Base-by-base conservation (phyloP, 106 monocot genomes). In the Apostasia ramifera region DNA sequence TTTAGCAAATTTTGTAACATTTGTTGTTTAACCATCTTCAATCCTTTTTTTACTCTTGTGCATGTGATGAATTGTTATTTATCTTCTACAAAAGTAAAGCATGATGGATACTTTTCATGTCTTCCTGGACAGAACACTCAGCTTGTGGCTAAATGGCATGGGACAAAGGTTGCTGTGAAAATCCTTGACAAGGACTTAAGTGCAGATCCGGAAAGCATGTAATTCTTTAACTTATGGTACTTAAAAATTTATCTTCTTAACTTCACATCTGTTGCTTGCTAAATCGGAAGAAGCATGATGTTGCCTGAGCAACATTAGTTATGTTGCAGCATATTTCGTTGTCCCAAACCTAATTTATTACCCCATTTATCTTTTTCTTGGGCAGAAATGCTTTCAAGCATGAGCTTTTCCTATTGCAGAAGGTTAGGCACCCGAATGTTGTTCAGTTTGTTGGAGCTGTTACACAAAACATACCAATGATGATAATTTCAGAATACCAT, bases 401-500 rank as follows among this genome's bases (percentile, higher is more conserved):
- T 72, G 92, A 95, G 69, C 74, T 95, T 66, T 86, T 80, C 55
- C 48, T 95, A 57, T 61, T 95, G 72, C 82, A 89, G 76, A 95
- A 86, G 80, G 89, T 81, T 49, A 83, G 95, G 2, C 95, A 95
- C 81, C 95, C 95, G 66, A 95, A 95, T 77, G 83, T 95, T 66
- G 80, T 92, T 57, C 91, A 86, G 62, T 95, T 95, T 89, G 83
- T 95, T 42, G 95, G 95, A 46, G 91, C 95, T 75, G 84, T 95
- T 64, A 95, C 95, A 10, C 92, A 95, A 77, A 84, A 92, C 79
- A 68, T 80, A 44, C 95, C 95, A 3, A 92, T 95, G 97, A 97
- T 97, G 89, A 92, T 92, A 63, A 85, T 97, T 71, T 86, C 89
- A 12, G 97, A 97, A 67, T 89, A 84, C 74, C 89, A 86, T 82